Evolutionary conservation across 768 basidiomycete genomes (phyloP).

Genomic region (Suillus occidentalis): DNA sequence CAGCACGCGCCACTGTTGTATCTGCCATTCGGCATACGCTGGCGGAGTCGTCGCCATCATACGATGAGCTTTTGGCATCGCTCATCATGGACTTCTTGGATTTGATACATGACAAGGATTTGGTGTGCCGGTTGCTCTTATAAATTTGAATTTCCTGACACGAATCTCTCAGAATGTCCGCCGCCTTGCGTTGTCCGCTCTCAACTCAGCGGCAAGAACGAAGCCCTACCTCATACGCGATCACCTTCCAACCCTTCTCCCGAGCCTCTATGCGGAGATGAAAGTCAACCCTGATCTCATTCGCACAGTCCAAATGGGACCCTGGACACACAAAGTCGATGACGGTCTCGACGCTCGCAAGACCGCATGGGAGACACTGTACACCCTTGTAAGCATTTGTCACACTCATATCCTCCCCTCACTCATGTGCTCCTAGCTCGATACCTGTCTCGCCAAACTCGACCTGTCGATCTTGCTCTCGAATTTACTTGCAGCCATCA

Average conservation of each 20-base stretch:
- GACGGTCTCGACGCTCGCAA: slow-evolving; percentile 96
- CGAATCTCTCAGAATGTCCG: slow-evolving; percentile 70
- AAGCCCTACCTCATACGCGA: slow-evolving; percentile 92
- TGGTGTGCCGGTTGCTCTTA: slow-evolving; percentile 49
- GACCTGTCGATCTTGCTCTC: slow-evolving; percentile 85
- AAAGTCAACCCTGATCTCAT: slow-evolving; percentile 75
- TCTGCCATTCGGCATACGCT: slow-evolving; percentile 92
- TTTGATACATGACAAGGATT: slow-evolving; percentile 83
- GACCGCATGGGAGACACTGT: slow-evolving; percentile 97
- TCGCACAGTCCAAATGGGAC: slow-evolving; percentile 93
- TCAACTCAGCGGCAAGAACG: slow-evolving; percentile 94
- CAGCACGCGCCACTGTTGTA: slow-evolving; percentile 83
- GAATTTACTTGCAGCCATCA: slow-evolving; percentile 77
- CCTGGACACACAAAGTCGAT: slow-evolving; percentile 96
- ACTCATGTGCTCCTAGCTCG: slow-evolving; percentile 52
- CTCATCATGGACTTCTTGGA: slow-evolving; percentile 90
- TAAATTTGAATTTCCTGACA: neutral
- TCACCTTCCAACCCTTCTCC: slow-evolving; percentile 73
- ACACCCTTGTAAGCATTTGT: slow-evolving; percentile 74
- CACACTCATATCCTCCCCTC: neutral
- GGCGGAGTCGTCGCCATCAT: slow-evolving; percentile 79
- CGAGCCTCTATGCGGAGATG: slow-evolving; percentile 86
- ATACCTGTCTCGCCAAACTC: slow-evolving; percentile 86
- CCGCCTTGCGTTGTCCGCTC: slow-evolving; percentile 81
- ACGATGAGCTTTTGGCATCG: slow-evolving; percentile 88